Conservation (phyloP, 2,329 filamentous ascomycete species). For the Exserohilum rostratum region DNA sequence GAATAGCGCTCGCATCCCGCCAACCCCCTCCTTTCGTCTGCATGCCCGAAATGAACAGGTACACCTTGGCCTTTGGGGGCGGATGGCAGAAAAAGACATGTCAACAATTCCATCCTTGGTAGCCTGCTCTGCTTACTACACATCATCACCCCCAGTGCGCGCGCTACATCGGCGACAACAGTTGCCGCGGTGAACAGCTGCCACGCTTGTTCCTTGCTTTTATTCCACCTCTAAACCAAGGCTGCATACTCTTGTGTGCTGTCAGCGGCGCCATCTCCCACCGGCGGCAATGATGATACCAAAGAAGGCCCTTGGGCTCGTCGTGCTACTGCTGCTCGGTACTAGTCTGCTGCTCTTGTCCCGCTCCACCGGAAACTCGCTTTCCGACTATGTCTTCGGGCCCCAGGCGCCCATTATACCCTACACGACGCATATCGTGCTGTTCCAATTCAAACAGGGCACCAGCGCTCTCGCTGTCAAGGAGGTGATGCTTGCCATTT, state of each 20-base stretch:
- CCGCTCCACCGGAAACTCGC: conserved; percentile 24
- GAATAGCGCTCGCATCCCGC: conserved; percentile 14
- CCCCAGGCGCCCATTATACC: conserved; percentile 24
- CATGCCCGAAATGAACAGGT: background rate
- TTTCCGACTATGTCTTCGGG: conserved; percentile 22
- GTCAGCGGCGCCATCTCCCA: conserved; percentile 2
- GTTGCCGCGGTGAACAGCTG: background rate
- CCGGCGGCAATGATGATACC: conserved; percentile 28
- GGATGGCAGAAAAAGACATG: background rate
- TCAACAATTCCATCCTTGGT: too few relatives aligned
- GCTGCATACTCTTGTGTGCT: conserved; percentile 1
- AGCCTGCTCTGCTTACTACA: too few relatives aligned
- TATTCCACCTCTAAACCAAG: conserved; percentile 1
- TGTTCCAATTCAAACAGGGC: conserved; percentile 44
- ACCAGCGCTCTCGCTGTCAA: conserved; percentile 34
- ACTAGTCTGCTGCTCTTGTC: conserved; percentile 25
- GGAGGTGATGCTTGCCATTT: conserved; percentile 25
- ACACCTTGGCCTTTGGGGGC: conserved; percentile 6
- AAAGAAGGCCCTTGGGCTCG: conserved; percentile 26
- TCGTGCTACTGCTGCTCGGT: conserved; percentile 18
- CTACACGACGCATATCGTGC: conserved; percentile 38
- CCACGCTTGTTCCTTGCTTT: conserved; percentile 7
- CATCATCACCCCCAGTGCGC: background rate
- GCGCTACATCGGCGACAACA: too few relatives aligned
- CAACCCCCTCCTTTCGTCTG: background rate